phyloP scores from a whole-genome alignment of 495 filamentous ascomycete genomes.

The Penicillium argentinense region DNA sequence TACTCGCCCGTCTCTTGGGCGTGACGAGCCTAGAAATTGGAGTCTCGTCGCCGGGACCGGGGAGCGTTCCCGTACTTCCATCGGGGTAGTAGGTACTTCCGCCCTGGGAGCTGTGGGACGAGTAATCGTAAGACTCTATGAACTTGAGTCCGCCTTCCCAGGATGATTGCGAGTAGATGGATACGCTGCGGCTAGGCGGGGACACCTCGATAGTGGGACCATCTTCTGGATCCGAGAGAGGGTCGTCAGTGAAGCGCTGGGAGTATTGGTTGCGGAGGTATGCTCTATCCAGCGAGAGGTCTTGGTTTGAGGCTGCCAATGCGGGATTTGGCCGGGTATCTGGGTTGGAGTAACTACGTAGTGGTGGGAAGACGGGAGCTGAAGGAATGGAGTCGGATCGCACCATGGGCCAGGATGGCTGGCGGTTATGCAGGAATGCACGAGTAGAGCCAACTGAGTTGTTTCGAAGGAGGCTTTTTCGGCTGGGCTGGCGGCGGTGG shows the following conservation, averaged over 20 bases:
- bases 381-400: neutral
- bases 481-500: constrained; percentile 7
- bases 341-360: neutral
- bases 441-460: constrained; percentile 11
- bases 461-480: constrained; percentile 18
- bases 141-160: neutral
- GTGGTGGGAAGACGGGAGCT: constrained; percentile 3
- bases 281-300: constrained; percentile 5
- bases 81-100: constrained; percentile 17
- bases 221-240: constrained; percentile 9
- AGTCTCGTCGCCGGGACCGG: neutral
- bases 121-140: constrained; percentile 1
- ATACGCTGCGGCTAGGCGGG: constrained; percentile 16
- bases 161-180: constrained; percentile 22
- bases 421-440: constrained; percentile 1
- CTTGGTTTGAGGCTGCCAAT: constrained; percentile 6
- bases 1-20: constrained; percentile 21
- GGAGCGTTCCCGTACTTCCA: constrained; percentile 27
- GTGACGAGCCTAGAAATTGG: neutral
- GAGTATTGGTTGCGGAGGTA: constrained; percentile 1
- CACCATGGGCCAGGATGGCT: constrained; percentile 1
- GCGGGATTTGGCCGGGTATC: neutral
- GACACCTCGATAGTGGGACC: constrained; percentile 7
- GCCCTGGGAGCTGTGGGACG: neutral
- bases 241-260: neutral